Evolutionary conservation across 2,329 filamentous ascomycete genomes (phyloP).

Genomic region (Alternaria solani): DNA sequence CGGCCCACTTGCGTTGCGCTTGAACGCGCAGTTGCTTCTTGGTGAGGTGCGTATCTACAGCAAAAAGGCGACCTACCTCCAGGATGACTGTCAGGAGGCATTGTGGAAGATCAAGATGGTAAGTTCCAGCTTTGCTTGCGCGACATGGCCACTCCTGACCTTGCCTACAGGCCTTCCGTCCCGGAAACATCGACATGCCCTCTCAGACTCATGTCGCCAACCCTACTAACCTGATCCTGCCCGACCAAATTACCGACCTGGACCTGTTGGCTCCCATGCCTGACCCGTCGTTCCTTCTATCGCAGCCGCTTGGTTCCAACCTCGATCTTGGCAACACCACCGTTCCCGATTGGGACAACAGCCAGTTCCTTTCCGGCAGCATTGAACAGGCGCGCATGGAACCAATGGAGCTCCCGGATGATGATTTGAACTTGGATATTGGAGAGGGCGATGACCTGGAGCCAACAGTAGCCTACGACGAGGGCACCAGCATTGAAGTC

Average conservation of each 20-base stretch:
- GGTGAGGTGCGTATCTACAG: constrained; percentile 98
- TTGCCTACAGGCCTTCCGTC: constrained; percentile 76
- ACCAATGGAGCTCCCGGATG: constrained; percentile 43
- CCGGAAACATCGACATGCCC: constrained; percentile 96
- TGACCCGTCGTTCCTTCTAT: constrained; percentile 84
- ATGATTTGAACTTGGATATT: constrained; percentile 71
- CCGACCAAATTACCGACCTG: constrained; percentile 91
- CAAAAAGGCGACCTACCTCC: constrained; percentile 91
- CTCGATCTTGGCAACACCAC: constrained; percentile 53
- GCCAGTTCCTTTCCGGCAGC: constrained; percentile 79
- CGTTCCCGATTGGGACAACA: constrained; percentile 66
- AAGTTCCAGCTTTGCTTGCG: constrained; percentile 21
- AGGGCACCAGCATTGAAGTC: constrained; percentile 76
- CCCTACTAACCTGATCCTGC: constrained; percentile 85
- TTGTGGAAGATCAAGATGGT: constrained; percentile 99
- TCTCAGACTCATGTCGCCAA: constrained; percentile 77
- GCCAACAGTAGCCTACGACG: constrained; percentile 35
- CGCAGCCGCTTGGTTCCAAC: constrained; percentile 67
- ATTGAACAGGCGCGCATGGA: constrained; percentile 64
- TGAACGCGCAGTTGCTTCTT: constrained; percentile 92
- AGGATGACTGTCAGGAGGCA: constrained; percentile 97
- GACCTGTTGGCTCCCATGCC: constrained; percentile 82
- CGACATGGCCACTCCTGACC: constrained; percentile 24
- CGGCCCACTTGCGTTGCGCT: constrained; percentile 90
- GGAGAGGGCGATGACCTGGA: constrained; percentile 57